Base-by-base conservation (phyloP, 805 yeast genomes). In the Jamesozyma spencerorum region DNA sequence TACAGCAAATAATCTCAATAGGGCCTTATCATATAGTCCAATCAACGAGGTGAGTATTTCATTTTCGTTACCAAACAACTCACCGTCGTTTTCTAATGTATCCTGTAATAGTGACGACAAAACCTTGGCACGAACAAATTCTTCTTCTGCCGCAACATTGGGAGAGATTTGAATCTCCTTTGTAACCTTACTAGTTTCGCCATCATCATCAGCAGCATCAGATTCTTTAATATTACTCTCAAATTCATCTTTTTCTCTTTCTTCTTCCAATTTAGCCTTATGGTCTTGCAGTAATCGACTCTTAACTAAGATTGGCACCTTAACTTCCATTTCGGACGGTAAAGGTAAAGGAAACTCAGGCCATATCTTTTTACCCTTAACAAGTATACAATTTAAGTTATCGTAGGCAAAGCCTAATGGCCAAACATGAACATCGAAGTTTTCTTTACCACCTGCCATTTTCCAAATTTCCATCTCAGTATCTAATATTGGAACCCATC, bases 401-500 rank as follows among this genome's bases (percentile, higher is more conserved):
- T 83, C 87, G 38, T 71, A 72, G 43, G 76, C 73, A 29, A 85
- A 62, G 2, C 95, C 95, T 39, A 90, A 66, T 18, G 97, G 97
- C 97, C 97, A 87, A 49, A 81, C 79, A 40, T 71, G 71, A 60
- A 85, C 76, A 44, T 74, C 72, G 38, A 71, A 71, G 13, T 45
- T 27, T 6, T 52, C 50, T 36, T 55, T 56, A 50, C 80, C 80
- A 30, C 70, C 70, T 31, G 77, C 71, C 46, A 60, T 72, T 61
- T 66, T 73, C 60, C 65, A 72, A 58, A 60, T 69, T 44, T 71
- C 74, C 54, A 55, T 56, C 6, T 55, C 59, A 1, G 63, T 45
- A 56, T 85, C 85, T 41, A 90, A 65, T 11, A 90, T 50, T 1
- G 97, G 97, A 11, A 85, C 68, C 97, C 97, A 90, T 45, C 79